phyloP scores from a whole-genome alignment of 176 grass and related monocot genomes.

The Luzula sylvatica region DNA sequence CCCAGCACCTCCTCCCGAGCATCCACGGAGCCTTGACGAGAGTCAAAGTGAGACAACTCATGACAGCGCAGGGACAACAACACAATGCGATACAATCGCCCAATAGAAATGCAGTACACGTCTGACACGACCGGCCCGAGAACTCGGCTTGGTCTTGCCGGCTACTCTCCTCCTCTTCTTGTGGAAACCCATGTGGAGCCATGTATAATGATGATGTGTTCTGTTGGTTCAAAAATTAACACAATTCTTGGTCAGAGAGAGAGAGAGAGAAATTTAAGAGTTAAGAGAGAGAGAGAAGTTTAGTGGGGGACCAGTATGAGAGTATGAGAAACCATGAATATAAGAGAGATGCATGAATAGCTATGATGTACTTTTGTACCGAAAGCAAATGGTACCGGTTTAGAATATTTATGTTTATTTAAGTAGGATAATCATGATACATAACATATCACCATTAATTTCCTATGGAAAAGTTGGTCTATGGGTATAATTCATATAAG shows the following conservation, averaged over 20 bases:
- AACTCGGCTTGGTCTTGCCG: slow-evolving; percentile 38
- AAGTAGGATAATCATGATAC: too few species aligned
- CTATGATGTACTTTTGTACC: slow-evolving; percentile 15
- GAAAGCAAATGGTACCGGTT: slow-evolving; percentile 2
- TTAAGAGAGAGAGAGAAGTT: slow-evolving; percentile 3
- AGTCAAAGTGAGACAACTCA: slow-evolving; percentile 34
- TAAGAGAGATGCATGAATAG: slow-evolving; percentile 8
- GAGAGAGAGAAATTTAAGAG: not conserved
- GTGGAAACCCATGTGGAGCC: not conserved
- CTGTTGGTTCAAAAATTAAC: not conserved
- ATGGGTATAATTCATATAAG: too few species aligned
- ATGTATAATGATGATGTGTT: not conserved
- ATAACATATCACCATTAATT: too few species aligned
- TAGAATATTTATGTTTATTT: too few species aligned
- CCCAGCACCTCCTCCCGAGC: slow-evolving; percentile 25
- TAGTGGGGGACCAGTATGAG: slow-evolving; percentile 11
- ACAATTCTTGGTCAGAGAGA: slow-evolving; percentile 1
- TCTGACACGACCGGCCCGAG: slow-evolving; percentile 39
- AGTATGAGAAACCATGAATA: not conserved
- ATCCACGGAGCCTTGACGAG: slow-evolving; percentile 52
- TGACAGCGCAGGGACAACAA: slow-evolving; percentile 60
- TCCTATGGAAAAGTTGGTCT: too few species aligned
- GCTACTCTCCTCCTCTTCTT: not conserved
- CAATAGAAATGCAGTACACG: slow-evolving; percentile 46
- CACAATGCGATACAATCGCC: slow-evolving; percentile 67